Evolutionary conservation across 2,329 filamentous ascomycete species (phyloP), one percentile per base, ranked within the genome.

Genomic region (Xylariaceae sp.): DNA sequence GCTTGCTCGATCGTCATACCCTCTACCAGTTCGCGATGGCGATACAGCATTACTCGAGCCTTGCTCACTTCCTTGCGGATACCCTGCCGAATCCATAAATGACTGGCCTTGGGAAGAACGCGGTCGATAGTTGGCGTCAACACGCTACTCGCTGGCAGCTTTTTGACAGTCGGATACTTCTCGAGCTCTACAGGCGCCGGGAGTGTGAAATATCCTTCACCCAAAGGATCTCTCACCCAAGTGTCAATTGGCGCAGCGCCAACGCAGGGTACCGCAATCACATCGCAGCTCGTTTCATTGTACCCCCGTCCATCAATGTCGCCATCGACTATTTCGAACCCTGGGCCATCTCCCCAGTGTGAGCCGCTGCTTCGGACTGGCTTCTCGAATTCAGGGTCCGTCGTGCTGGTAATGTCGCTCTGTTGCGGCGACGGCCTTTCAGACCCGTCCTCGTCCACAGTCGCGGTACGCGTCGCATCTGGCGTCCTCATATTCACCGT

Each of bases 81-180:
- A 0, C 78, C 78, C 58, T 80, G 77, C 10, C 75, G 70, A 5
- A 82, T 73, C 79, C 79, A 82, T 0, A 77, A 67, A n/a, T 74
- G 73, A 3, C 61, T 65, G 0, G 69, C 69, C 43, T 58, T 67
- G 2, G 68, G 65, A 31, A 69, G 55, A 34, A 62, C 53, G 11
- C 60, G 66, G 33, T 59, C 63, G 33, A 71, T 68, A 13, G 66
- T 66, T 2, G 69, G 69, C 13, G 65, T 59, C 7, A 71, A 56
- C 9, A 68, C 60, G 19, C 59, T 65, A 36, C 54, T 66, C 2
- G 57, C 68, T 1, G 68, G 68, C 2, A 71, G 48, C 46, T 67
- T 61, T 42, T 63, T 68, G 22, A 67, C 61, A 0, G 69, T 61
- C 2, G 68, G 54, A 41, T 67, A 65, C 13, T 50, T 50, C 9